Percentiles rank a stretch among this genome's conserved stretches.
Evolutionary conservation across 2,329 filamentous ascomycete genomes (phyloP).

Genomic region (Trichoderma semiorbis): DNA sequence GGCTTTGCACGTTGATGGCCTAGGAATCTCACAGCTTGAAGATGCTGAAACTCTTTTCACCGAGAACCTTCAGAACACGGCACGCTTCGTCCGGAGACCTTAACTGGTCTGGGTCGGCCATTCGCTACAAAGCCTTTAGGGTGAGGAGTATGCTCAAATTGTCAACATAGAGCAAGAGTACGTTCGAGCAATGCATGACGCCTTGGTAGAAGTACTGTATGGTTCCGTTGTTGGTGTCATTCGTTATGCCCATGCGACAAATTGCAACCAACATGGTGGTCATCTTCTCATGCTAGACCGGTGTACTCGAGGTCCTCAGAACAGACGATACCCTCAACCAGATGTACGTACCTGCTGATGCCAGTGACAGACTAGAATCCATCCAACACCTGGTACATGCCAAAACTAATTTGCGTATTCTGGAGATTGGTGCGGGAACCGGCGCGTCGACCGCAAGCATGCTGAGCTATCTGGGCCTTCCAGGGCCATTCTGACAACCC

Average conservation of each 20-base stretch:
- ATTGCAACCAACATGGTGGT: not conserved
- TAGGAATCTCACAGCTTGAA: not conserved
- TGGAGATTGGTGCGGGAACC: too few relatives aligned
- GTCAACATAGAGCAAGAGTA: not conserved
- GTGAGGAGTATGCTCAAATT: not conserved
- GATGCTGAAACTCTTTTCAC: not conserved
- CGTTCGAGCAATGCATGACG: not conserved
- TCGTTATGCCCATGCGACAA: not conserved
- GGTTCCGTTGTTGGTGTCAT: not conserved
- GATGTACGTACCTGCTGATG: not conserved
- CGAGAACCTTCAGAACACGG: not conserved
- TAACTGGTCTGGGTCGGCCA: rapidly evolving
- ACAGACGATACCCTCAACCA: not conserved
- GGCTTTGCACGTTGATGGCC: not conserved
- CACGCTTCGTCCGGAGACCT: not conserved
- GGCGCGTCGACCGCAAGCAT: too few relatives aligned
- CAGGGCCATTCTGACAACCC: too few relatives aligned
- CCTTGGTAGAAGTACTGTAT: not conserved
- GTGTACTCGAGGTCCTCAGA: not conserved
- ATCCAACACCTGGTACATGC: not conserved
- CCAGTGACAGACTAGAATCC: not conserved
- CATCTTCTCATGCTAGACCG: not conserved
- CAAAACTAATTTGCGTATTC: too few relatives aligned
- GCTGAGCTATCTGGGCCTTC: too few relatives aligned
- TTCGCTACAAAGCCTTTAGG: not conserved